Evolutionary conservation across 2,329 filamentous ascomycete species (phyloP).

Genomic region (Cadophora malorum): DNA sequence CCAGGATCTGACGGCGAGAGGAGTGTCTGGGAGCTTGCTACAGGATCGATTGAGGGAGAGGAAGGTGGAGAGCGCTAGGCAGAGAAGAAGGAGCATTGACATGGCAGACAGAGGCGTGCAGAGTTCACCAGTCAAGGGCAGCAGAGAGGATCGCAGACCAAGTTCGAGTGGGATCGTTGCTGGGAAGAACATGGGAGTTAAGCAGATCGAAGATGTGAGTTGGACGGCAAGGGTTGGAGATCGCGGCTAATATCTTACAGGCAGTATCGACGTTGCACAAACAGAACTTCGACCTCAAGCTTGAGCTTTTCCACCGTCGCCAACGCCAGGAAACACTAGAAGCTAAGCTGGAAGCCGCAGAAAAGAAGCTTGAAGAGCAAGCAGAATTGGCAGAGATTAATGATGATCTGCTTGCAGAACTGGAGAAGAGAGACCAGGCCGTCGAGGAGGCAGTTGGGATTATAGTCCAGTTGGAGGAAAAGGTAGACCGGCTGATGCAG

Average conservation of each 20-base stretch:
- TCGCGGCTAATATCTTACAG: constrained; percentile 46
- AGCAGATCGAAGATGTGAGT: constrained; percentile 71
- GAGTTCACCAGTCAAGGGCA: constrained; percentile 42
- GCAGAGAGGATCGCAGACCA: constrained; percentile 39
- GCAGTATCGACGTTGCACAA: constrained; percentile 73
- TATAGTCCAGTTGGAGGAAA: constrained; percentile 70
- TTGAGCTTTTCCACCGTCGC: constrained; percentile 73
- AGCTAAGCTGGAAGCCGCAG: constrained; percentile 60
- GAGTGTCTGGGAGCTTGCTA: constrained; percentile 39
- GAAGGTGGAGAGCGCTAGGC: constrained; percentile 42
- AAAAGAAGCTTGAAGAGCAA: constrained; percentile 50
- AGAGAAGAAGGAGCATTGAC: constrained; percentile 38
- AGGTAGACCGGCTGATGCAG: constrained; percentile 58
- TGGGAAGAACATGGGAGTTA: constrained; percentile 63
- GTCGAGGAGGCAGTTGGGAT: constrained; percentile 73
- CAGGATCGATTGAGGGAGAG: constrained; percentile 46
- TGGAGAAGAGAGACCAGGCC: constrained; percentile 73
- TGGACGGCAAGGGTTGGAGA: background rate
- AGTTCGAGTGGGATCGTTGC: constrained; percentile 39
- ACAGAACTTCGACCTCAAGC: constrained; percentile 78
- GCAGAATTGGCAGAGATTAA: constrained; percentile 63
- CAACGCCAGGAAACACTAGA: constrained; percentile 68
- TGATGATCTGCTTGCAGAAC: constrained; percentile 61
- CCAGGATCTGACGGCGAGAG: constrained; percentile 5
- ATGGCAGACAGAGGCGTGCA: constrained; percentile 36